Evolutionary conservation across 306 rosid species (phyloP), one percentile per base, ranked within the genome.

Genomic region (Herpetospermum pedunculosum): DNA sequence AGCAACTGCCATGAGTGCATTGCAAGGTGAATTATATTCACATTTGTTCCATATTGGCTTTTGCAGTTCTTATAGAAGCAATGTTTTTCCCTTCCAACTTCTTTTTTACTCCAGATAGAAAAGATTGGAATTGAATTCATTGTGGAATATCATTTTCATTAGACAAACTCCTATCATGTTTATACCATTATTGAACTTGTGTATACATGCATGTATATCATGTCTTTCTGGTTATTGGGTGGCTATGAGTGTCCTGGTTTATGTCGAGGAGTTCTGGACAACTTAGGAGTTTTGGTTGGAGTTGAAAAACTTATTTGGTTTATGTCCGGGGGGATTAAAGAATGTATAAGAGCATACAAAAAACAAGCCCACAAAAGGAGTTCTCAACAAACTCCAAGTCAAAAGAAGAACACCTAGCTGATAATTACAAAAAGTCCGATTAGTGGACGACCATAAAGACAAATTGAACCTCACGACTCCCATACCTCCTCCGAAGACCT

Each of bases 1-100:
- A 25, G 91, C 97, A 77, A 92, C 97, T 48, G 92, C 98, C 68
- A 37, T 90, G 96, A 90, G 90, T 81, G 98, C 96, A 48, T 83
- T 90, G 86, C 96, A 92, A 87, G 97, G 97, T 88, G 84, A 80
- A 67, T 34, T 32, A 71, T 57, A 73, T 30, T 62, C 38, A 15
- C 14, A 28, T 44, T 44, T 65, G 14, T 43, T 69, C 38, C 73
- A 3, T 18, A 69, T 43, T 18, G 21, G 13, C 64, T 54, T 62
- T 49, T 73, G 21, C 63, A 8, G 1, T 28, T 78, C 18, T 64
- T 50, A 41, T 29, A 8, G 74, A 74, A 47, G 14, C 58, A 70
- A 70, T 62, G 28, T 35, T 74, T n/a, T 58, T 9, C 60, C 41
- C 75, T 48, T 70, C 70, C 38, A 54, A 40, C 26, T 44, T 8